A percentile compares a stretch with the other conserved stretches of the same genome.
These are phyloP conservation scores for Trichoderma gracile DNA, from an alignment of 2,329 filamentous ascomycete species.

Conservation along the genomic window DNA sequence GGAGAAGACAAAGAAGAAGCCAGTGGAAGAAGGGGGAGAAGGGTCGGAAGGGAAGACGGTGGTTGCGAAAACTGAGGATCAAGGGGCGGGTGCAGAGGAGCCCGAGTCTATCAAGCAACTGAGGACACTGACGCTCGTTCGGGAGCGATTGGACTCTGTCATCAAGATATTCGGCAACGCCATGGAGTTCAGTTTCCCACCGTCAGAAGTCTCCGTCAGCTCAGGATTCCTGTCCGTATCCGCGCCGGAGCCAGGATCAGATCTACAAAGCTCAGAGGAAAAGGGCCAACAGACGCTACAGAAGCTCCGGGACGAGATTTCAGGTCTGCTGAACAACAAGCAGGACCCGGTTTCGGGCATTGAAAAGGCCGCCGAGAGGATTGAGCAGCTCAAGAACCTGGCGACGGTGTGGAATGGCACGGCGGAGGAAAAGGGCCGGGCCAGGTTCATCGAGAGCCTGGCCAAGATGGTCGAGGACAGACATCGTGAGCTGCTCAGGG, in stretches of 20 bases:
- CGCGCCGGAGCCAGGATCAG: conserved; percentile 69
- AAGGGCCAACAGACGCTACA: conserved; percentile 81
- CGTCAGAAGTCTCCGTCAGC: conserved; percentile 79
- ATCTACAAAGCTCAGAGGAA: conserved; percentile 72
- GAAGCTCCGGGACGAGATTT: conserved; percentile 70
- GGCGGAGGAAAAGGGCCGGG: conserved; percentile 83
- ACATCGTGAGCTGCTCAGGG: conserved; percentile 54
- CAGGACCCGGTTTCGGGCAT: conserved; percentile 66
- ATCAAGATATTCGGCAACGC: conserved; percentile 91
- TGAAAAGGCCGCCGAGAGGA: conserved; percentile 69
- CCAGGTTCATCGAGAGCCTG: conserved; percentile 78
- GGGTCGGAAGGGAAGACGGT: conserved; percentile 32
- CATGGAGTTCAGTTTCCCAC: conserved; percentile 92
- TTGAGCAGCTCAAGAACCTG: conserved; percentile 76
- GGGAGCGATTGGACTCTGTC: conserved; percentile 80
- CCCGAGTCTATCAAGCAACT: conserved; percentile 75
- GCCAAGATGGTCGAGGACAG: conserved; percentile 80
- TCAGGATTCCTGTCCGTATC: conserved; percentile 90
- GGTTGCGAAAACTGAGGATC: conserved; percentile 25
- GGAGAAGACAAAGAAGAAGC: conserved; percentile 30
- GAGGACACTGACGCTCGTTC: conserved; percentile 78
- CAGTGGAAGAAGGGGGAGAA: conserved; percentile 28
- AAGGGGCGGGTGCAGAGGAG: conserved; percentile 41
- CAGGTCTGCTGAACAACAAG: conserved; percentile 59
- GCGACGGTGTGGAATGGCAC: conserved; percentile 92